Percentiles rank a stretch among this genome's conserved stretches.
phyloP scores from a whole-genome alignment of 2,329 filamentous ascomycete species.

The Neurospora sp. region DNA sequence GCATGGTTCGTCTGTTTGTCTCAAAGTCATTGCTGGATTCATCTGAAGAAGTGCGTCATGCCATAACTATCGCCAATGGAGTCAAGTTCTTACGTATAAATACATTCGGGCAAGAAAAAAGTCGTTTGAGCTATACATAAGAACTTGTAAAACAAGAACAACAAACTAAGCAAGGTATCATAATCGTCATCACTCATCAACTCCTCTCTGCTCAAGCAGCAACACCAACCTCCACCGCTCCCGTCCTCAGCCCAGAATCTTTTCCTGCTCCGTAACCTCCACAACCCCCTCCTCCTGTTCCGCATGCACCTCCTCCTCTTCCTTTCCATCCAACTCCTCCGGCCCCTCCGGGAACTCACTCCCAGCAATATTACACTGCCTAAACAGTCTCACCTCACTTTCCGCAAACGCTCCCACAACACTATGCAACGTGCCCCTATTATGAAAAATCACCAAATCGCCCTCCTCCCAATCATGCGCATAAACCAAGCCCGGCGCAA shows the following conservation, averaged over 20 bases:
- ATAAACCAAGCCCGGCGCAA: slow-evolving; percentile 59
- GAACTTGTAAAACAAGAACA: neutral
- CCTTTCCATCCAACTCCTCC: neutral
- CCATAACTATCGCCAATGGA: neutral
- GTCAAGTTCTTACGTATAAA: neutral
- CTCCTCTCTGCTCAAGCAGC: neutral
- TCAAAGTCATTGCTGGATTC: neutral
- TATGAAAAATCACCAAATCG: slow-evolving; percentile 70
- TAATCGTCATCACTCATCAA: neutral
- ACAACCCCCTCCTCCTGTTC: neutral
- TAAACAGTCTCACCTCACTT: slow-evolving; percentile 64
- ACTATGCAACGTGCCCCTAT: slow-evolving; percentile 63
- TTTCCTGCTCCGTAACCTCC: neutral
- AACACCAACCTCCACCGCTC: neutral
- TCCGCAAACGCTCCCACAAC: slow-evolving; percentile 66
- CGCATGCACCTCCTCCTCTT: neutral
- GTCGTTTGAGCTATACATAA: no score
- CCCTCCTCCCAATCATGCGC: slow-evolving; percentile 70
- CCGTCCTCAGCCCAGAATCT: neutral
- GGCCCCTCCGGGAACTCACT: slow-evolving; percentile 47
- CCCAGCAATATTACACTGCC: slow-evolving; percentile 72
- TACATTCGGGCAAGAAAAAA: neutral
- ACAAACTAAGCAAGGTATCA: neutral
- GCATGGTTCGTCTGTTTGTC: neutral
- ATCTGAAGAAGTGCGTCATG: neutral